These are phyloP conservation scores for Globisporangium paroecandrum DNA, from an alignment of 352 stramenopile species.

Conservation along the genomic window DNA sequence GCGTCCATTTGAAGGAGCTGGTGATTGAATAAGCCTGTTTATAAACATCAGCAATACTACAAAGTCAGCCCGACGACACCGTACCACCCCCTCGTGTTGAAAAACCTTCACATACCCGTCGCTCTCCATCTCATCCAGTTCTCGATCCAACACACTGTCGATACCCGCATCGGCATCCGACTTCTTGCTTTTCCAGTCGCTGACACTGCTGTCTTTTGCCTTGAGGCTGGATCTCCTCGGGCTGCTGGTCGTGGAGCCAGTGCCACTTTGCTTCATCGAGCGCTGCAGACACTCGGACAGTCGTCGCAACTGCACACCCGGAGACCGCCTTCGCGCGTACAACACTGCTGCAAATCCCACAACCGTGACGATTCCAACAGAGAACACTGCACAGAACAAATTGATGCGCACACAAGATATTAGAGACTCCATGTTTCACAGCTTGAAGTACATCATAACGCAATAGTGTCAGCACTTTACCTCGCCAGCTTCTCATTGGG, in stretches of 20 bases:
- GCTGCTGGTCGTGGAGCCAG: not conserved
- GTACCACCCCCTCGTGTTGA: not conserved
- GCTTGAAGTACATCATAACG: not conserved
- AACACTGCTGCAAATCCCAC: constrained; percentile 47
- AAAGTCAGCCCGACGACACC: not conserved
- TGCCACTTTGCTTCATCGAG: constrained; percentile 9
- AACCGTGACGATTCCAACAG: constrained; percentile 39
- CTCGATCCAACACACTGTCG: constrained; percentile 11
- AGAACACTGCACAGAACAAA: constrained; percentile 33
- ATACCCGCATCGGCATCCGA: constrained; percentile 11
- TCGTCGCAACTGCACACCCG: constrained; percentile 15
- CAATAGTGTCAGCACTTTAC: constrained; percentile 22
- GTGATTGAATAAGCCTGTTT: constrained; percentile 12
- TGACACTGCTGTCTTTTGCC: constrained; percentile 1
- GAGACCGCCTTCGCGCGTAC: constrained; percentile 50
- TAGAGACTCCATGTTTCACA: too few relatives aligned
- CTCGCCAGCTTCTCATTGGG: constrained; percentile 50
- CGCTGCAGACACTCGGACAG: constrained; percentile 14
- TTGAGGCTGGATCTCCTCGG: not conserved
- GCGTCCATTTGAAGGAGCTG: not conserved
- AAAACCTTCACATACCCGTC: not conserved
- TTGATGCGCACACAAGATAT: not conserved
- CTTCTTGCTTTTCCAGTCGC: constrained; percentile 15
- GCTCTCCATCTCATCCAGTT: constrained; percentile 19
- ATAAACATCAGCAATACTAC: not conserved